These are phyloP conservation scores for Helotiales sp. DNA, from an alignment of 2,329 filamentous ascomycete species.

Conservation along the genomic window DNA sequence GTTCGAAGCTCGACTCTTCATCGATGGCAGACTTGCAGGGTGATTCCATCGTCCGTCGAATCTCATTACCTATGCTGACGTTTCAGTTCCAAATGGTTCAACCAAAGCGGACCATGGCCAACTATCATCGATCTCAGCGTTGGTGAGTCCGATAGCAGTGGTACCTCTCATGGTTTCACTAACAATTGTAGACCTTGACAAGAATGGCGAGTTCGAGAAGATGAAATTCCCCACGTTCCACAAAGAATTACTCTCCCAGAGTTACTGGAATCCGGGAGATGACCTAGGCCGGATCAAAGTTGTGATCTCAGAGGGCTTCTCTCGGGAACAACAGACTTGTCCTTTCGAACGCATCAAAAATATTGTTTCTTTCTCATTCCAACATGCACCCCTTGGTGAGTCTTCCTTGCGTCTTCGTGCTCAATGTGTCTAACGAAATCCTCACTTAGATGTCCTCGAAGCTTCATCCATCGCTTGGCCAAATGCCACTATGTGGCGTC, in stretches of 20 bases:
- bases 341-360: slow-evolving; percentile 73
- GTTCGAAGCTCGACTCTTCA: slow-evolving; percentile 69
- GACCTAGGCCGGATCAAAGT: slow-evolving; percentile 77
- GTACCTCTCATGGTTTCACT: not conserved
- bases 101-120: slow-evolving; percentile 56
- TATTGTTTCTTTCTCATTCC: slow-evolving; percentile 79
- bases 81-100: slow-evolving; percentile 53
- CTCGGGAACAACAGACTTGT: slow-evolving; percentile 53
- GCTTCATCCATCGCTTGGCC: slow-evolving; percentile 79
- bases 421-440: not conserved
- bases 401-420: not conserved
- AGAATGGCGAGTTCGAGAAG: slow-evolving; percentile 58
- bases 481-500: slow-evolving; percentile 71
- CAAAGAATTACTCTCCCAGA: slow-evolving; percentile 69
- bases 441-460: slow-evolving; percentile 69
- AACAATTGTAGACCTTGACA: slow-evolving; percentile 38
- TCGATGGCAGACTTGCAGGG: slow-evolving; percentile 71
- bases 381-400: slow-evolving; percentile 79
- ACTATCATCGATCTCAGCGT: slow-evolving; percentile 50
- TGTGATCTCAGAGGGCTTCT: slow-evolving; percentile 74
- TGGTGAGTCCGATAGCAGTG: slow-evolving; percentile 46
- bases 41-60: slow-evolving; percentile 43
- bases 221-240: slow-evolving; percentile 77
- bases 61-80: not conserved
- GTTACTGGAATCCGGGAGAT: slow-evolving; percentile 74